Percentiles rank a stretch among this genome's conserved stretches.
These are phyloP conservation scores for Plectranthus barbatus DNA, from an alignment of 257 asterid species.

Conservation along the genomic window DNA sequence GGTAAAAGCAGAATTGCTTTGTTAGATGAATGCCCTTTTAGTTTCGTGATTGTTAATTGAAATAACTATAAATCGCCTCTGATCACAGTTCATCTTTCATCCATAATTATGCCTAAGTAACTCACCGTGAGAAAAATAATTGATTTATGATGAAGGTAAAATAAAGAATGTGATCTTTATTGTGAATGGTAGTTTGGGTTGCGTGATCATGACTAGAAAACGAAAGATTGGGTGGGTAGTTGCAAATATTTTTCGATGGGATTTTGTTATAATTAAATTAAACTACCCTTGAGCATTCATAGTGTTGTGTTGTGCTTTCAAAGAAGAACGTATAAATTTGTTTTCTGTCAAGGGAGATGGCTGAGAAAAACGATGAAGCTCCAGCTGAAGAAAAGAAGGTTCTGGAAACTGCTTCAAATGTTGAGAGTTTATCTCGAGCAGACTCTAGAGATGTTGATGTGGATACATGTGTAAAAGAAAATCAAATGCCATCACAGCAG, in stretches of 20 bases:
- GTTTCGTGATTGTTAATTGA: not conserved
- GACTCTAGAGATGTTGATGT: slow-evolving; percentile 17
- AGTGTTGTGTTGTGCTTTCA: not conserved
- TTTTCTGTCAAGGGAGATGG: slow-evolving; percentile 14
- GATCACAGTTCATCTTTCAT: not conserved
- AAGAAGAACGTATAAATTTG: not conserved
- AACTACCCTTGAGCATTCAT: not conserved
- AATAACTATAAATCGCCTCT: not conserved
- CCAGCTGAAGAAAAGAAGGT: slow-evolving; percentile 14
- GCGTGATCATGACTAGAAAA: not conserved
- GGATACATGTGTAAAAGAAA: slow-evolving; percentile 8
- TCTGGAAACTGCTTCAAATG: slow-evolving; percentile 17
- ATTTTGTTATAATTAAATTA: not conserved
- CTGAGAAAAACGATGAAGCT: slow-evolving; percentile 23
- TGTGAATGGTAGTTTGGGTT: not conserved
- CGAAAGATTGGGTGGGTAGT: not conserved
- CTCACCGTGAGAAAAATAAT: not conserved
- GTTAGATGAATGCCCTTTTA: not conserved
- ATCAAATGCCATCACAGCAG: slow-evolving; percentile 18
- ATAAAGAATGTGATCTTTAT: not conserved
- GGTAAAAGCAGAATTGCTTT: not conserved
- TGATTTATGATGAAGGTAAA: too few species aligned
- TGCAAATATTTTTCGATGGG: too few species aligned
- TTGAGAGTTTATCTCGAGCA: slow-evolving; percentile 10
- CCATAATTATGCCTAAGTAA: not conserved